Evolutionary conservation across 306 rosid species (phyloP).

Genomic region (Cyclanthera cordifolia): DNA sequence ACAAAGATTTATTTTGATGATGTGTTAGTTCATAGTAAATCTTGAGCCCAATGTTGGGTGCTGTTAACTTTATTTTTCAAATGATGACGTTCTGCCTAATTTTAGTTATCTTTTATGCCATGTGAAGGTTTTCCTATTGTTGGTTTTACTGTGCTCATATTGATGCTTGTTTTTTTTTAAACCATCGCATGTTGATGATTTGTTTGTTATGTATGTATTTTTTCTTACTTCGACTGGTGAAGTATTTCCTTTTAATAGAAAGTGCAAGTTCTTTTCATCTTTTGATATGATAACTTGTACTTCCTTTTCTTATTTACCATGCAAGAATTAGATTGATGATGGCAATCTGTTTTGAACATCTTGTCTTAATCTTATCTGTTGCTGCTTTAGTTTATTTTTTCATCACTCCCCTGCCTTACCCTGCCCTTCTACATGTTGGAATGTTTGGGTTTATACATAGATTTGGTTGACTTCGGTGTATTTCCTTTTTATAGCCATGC

Average conservation of each 20-base stretch:
- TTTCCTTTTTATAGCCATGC: not conserved
- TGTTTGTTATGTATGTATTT: not conserved
- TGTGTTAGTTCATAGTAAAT: not conserved
- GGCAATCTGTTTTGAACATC: not conserved
- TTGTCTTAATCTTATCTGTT: not conserved
- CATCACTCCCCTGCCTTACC: too few species aligned
- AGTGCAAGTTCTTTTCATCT: not conserved
- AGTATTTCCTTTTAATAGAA: not conserved
- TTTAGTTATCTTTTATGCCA: not conserved
- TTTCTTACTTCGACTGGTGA: not conserved
- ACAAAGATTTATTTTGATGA: not conserved
- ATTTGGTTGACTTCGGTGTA: not conserved
- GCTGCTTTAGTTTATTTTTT: too few species aligned
- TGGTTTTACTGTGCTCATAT: not conserved
- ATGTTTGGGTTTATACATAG: too few species aligned
- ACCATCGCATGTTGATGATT: too few species aligned
- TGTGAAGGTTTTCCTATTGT: not conserved
- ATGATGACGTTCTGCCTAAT: not conserved
- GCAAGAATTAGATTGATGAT: not conserved
- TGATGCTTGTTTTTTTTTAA: too few species aligned
- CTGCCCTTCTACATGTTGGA: too few species aligned
- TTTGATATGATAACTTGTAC: not conserved
- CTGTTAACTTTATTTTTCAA: not conserved
- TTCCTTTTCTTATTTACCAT: not conserved
- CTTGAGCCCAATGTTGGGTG: not conserved